Evolutionary conservation across 2,329 filamentous ascomycete species (phyloP).

Genomic region (Xylariaceae sp.): DNA sequence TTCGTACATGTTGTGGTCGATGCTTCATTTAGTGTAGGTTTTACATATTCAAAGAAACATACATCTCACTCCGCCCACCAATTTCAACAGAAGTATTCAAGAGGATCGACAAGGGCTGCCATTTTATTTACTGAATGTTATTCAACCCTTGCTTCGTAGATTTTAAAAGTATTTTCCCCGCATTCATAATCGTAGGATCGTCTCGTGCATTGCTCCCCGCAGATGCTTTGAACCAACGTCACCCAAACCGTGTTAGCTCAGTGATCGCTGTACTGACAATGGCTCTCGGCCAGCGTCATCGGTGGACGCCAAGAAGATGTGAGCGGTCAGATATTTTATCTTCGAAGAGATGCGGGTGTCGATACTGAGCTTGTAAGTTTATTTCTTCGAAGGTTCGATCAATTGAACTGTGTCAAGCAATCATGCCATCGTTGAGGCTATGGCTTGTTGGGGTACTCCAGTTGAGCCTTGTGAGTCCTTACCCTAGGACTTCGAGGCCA

Average conservation of each 20-base stretch:
- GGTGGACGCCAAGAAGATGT: not conserved
- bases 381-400: not conserved
- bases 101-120: too few relatives aligned
- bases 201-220: not conserved
- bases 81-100: too few relatives aligned
- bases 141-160: too few relatives aligned
- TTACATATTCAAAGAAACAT: too few relatives aligned
- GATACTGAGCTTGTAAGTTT: not conserved
- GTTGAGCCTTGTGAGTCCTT: not conserved
- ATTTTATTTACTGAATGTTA: too few relatives aligned
- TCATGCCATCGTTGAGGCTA: conserved; percentile 8
- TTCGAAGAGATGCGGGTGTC: too few relatives aligned
- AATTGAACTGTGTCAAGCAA: not conserved
- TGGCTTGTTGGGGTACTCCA: conserved; percentile 7
- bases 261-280: not conserved
- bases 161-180: not conserved
- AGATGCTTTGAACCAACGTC: not conserved
- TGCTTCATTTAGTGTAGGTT: too few relatives aligned
- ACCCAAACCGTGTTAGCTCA: not conserved
- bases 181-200: not conserved
- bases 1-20: too few relatives aligned
- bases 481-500: not conserved
- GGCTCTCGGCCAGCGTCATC: not conserved
- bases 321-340: not conserved
- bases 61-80: too few relatives aligned